Conservation (phyloP, 768 basidiomycete genomes). For the Boletus patriciae region DNA sequence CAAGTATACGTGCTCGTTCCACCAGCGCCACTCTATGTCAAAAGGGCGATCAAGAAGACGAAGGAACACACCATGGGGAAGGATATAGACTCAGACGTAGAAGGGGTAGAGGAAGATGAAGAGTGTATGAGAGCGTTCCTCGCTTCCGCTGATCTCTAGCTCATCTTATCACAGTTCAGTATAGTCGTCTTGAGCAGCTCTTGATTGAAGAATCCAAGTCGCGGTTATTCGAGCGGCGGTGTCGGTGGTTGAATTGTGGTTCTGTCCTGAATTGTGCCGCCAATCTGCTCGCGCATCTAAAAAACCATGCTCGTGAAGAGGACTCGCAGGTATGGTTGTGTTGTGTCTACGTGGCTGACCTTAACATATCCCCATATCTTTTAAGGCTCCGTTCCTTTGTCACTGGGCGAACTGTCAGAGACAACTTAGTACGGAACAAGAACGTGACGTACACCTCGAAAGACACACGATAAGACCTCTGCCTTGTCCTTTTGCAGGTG, state of each 20-base stretch:
- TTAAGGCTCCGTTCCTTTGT: conserved; percentile 45
- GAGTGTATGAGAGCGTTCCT: conserved; percentile 33
- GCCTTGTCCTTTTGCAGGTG: conserved; percentile 45
- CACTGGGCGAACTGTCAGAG: conserved; percentile 59
- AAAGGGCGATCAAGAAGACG: conserved; percentile 17
- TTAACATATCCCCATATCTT: neutral
- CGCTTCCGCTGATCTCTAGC: conserved; percentile 24
- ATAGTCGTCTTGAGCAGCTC: conserved; percentile 39
- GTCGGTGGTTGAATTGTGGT: conserved; percentile 62
- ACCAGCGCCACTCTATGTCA: conserved; percentile 23
- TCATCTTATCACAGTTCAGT: conserved; percentile 40
- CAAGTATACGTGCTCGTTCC: conserved; percentile 33
- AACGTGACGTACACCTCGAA: conserved; percentile 50
- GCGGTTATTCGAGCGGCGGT: conserved; percentile 47
- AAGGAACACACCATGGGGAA: conserved; percentile 14
- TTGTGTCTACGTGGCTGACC: neutral
- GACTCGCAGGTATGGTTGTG: conserved; percentile 27
- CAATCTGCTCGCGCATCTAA: conserved; percentile 51
- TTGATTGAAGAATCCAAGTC: conserved; percentile 50
- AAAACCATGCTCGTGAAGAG: conserved; percentile 36
- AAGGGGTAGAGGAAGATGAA: conserved; percentile 23
- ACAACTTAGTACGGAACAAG: conserved; percentile 36
- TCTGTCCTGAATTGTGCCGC: conserved; percentile 53
- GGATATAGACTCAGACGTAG: conserved; percentile 20
- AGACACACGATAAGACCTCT: conserved; percentile 42